A percentile compares a stretch with the other conserved stretches of the same genome.
phyloP scores from a whole-genome alignment of 148 eudicot species.

The Rhododendron williamsianum region DNA sequence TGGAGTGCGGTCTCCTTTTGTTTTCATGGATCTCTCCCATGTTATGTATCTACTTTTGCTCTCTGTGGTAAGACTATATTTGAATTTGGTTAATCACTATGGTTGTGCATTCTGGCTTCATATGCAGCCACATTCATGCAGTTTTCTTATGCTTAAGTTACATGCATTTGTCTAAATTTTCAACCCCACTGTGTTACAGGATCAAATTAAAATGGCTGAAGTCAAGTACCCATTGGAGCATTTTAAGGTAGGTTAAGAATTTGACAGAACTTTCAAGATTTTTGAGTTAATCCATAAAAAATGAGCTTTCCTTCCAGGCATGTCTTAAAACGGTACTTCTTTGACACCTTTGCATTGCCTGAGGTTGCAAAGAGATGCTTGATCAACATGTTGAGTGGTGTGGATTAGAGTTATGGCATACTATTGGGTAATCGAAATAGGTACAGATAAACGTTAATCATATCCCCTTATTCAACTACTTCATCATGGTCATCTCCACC shows the following conservation, averaged over 20 bases:
- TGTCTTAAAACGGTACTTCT: neutral
- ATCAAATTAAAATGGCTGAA: conserved; percentile 74
- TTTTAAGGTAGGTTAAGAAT: conserved; percentile 55
- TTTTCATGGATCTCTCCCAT: neutral
- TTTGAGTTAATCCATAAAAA: neutral
- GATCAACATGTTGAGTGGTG: neutral
- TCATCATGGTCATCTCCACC: neutral
- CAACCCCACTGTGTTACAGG: conserved; percentile 42
- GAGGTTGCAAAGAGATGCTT: neutral
- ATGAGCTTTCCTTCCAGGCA: neutral
- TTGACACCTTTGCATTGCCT: neutral
- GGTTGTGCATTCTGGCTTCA: neutral
- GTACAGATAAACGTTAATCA: neutral
- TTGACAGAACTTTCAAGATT: neutral
- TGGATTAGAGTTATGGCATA: neutral
- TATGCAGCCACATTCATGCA: neutral
- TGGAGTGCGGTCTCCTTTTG: neutral
- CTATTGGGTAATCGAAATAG: neutral
- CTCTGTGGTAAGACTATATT: neutral
- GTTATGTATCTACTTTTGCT: neutral
- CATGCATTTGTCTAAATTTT: conserved; percentile 16
- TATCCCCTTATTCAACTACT: neutral
- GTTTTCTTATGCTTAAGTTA: neutral
- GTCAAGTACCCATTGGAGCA: conserved; percentile 80
- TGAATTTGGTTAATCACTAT: neutral